A percentile compares a stretch with the other conserved stretches of the same genome.
Conservation (phyloP, 352 stramenopile genomes). For the Phytophthora hibernalis region DNA sequence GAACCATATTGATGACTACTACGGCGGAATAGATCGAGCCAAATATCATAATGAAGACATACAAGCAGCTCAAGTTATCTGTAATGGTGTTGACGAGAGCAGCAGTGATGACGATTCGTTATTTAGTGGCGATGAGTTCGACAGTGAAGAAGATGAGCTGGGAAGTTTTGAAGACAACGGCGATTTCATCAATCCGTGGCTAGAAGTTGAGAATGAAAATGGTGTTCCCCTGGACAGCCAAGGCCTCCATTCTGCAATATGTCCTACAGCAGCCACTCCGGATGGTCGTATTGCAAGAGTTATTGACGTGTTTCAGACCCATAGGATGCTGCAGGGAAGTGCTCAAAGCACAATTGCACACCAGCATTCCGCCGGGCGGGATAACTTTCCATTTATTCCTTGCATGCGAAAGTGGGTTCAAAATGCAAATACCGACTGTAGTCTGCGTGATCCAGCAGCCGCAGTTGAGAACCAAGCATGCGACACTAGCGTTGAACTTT, state of each 20-base stretch:
- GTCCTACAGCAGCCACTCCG: neutral
- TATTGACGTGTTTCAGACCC: neutral
- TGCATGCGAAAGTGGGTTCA: slow-evolving; percentile 14
- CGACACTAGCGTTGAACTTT: too few species aligned
- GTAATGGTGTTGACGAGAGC: too few species aligned
- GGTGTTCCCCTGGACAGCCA: neutral
- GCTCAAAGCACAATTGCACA: neutral
- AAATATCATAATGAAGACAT: too few species aligned
- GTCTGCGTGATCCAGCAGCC: too few species aligned
- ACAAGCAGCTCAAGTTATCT: too few species aligned
- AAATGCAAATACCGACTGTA: neutral
- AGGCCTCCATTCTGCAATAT: neutral
- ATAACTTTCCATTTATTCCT: neutral
- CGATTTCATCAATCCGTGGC: neutral
- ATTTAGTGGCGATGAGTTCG: too few species aligned
- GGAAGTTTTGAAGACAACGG: neutral
- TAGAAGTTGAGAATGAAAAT: neutral
- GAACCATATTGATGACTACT: too few species aligned
- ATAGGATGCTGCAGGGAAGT: slow-evolving; percentile 1
- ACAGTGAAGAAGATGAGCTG: neutral
- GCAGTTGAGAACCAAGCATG: too few species aligned
- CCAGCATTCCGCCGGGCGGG: neutral
- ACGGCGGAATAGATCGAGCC: too few species aligned
- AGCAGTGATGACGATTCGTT: too few species aligned
- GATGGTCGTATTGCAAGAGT: neutral